phyloP scores from a whole-genome alignment of 768 basidiomycete genomes.

The Termitomyces sp. region DNA sequence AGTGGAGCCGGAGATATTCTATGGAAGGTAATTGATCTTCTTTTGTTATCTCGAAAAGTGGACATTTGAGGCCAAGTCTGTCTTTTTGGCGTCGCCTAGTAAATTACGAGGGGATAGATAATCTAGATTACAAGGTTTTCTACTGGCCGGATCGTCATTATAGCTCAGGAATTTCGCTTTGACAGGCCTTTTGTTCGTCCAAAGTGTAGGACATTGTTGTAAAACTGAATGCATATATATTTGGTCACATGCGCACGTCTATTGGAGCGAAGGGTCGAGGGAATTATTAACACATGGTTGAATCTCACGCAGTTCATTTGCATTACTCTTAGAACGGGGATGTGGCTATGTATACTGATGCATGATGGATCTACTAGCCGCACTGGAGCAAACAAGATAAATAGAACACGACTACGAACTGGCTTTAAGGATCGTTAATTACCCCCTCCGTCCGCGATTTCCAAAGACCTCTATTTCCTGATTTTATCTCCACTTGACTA shows the following conservation, averaged over 20 bases:
- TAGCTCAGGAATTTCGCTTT: conserved; percentile 9
- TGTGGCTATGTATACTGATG: conserved; percentile 17
- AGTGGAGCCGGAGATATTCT: not conserved
- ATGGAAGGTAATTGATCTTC: conserved; percentile 3
- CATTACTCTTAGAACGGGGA: conserved; percentile 20
- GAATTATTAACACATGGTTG: conserved; percentile 27
- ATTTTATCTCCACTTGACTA: conserved; percentile 21
- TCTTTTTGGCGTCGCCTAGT: not conserved
- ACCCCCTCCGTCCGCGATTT: not conserved
- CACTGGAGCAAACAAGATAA: conserved; percentile 13
- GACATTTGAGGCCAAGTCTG: not conserved
- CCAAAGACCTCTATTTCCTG: not conserved
- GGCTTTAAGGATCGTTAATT: not conserved
- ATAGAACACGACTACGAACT: conserved; percentile 10
- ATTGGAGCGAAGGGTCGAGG: conserved; percentile 31
- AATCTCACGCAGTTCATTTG: conserved; percentile 22
- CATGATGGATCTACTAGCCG: conserved; percentile 21
- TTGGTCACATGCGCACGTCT: conserved; percentile 26
- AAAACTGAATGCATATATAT: conserved; percentile 10
- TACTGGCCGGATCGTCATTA: conserved; percentile 3
- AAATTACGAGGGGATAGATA: conserved; percentile 9
- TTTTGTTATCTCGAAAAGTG: conserved; percentile 7
- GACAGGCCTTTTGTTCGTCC: not conserved
- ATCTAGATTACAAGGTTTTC: not conserved
- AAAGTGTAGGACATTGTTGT: conserved; percentile 3